Evolutionary conservation across 2,329 filamentous ascomycete genomes (phyloP), one percentile per base, ranked within the genome.

Genomic region (Cladophialophora psammophila): DNA sequence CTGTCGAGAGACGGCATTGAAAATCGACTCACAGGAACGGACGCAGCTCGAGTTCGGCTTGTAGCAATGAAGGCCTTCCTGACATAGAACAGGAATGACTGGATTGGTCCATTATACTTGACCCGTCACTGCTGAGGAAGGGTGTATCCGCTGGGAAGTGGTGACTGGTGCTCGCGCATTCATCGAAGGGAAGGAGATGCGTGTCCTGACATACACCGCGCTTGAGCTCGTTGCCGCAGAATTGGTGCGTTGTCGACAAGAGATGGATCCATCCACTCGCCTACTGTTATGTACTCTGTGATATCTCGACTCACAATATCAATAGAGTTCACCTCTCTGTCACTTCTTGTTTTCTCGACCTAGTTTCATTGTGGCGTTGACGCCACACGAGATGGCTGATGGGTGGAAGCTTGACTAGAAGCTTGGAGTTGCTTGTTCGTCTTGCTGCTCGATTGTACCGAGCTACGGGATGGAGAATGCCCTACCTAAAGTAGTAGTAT

Each of bases 11-110:
- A 66, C 26, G 31, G 18, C 35, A 58, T 50, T 56, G 60, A 53
- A 55, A 61, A 48, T 62, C 63, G 50, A 62, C 66, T 71, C 64
- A 61, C 62, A 31, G 65, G 65, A 68, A 62, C 63, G 42, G 65
- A 59, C 36, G 26, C 31, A 60, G 34, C 26, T 71, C 64, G 65
- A 65, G 61, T 55, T 66, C 64, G 66, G 64, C 62, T 71, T 57
- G 66, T 56, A 67, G 59, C 66, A 67, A 69, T 71, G 64, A 67
- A 69, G 69, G 69, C 69, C 57, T 50, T 50, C 45, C 5, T 4
- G 1, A 15, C 12, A 40, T 5, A 40, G 15, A 50, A 40, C 50
- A 26, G 42, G 63, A 48, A 38, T 60, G 64, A 52, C 64, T 55
- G 55, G 66, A 67, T 62, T 69, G 65, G 69, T 53, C 55, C 56